phyloP scores from a whole-genome alignment of 306 rosid species.

The Quercus agrifolia region DNA sequence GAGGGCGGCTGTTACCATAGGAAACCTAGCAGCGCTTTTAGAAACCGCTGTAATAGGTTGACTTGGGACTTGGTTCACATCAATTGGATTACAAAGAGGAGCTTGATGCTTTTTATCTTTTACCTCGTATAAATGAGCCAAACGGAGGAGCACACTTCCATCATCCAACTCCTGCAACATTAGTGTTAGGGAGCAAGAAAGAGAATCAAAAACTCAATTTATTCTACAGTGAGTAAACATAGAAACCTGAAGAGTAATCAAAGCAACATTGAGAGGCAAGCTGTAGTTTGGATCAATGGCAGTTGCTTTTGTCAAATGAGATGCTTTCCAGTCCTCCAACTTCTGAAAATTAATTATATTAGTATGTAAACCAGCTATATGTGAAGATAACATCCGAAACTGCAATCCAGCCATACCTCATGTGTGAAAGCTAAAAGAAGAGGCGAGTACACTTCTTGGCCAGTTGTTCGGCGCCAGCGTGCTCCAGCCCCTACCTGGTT shows the following conservation, averaged over 20 bases:
- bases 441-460: conserved; percentile 77
- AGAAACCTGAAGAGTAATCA: conserved; percentile 81
- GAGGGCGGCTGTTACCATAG: too few relatives aligned
- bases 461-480: conserved; percentile 68
- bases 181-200: conserved; percentile 7
- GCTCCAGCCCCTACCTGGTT: conserved; percentile 57
- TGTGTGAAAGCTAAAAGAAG: conserved; percentile 58
- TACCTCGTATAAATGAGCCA: conserved; percentile 94
- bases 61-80: not conserved
- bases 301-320: conserved; percentile 56
- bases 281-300: conserved; percentile 51
- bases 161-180: conserved; percentile 70
- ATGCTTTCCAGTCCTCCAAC: conserved; percentile 54
- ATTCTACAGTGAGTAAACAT: not conserved
- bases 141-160: conserved; percentile 66
- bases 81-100: not conserved
- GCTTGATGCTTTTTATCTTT: not conserved
- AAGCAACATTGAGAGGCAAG: conserved; percentile 79
- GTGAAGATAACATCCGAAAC: not conserved
- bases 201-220: not conserved
- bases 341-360: conserved; percentile 39
- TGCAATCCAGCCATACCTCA: conserved; percentile 40
- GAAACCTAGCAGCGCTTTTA: too few relatives aligned
- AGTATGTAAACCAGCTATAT: not conserved
- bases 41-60: too few relatives aligned